Evolutionary conservation across 2,329 filamentous ascomycete species (phyloP).

Genomic region (Claviceps sp.): DNA sequence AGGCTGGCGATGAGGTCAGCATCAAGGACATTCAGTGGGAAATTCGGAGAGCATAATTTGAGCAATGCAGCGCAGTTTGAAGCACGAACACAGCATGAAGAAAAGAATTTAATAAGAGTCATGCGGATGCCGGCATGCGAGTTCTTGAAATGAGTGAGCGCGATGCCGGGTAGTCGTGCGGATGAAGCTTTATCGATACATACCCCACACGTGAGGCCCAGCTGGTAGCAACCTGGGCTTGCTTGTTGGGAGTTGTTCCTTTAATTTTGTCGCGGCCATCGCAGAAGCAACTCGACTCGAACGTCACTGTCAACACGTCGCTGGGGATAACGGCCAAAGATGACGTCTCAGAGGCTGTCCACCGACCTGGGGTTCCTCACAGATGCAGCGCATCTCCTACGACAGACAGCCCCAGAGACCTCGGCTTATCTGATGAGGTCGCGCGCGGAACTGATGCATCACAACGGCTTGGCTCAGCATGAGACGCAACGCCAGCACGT

Average conservation of each 20-base stretch:
- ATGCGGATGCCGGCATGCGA: background rate
- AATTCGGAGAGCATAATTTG: slow-evolving; percentile 52
- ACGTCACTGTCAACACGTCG: background rate
- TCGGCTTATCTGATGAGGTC: slow-evolving; percentile 47
- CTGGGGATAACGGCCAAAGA: background rate
- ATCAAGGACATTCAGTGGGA: slow-evolving; percentile 85
- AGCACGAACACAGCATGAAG: background rate
- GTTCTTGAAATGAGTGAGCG: background rate
- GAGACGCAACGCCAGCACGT: slow-evolving; percentile 39
- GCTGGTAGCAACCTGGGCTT: too few species aligned
- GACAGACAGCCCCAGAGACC: slow-evolving; percentile 36
- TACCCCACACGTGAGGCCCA: background rate
- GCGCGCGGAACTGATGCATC: slow-evolving; percentile 34
- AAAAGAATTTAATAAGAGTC: too few species aligned
- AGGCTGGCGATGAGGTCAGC: slow-evolving; percentile 79
- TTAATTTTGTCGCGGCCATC: too few species aligned
- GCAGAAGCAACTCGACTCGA: background rate
- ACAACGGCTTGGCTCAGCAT: slow-evolving; percentile 28
- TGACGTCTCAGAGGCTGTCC: slow-evolving; percentile 11
- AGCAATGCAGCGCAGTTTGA: too few species aligned
- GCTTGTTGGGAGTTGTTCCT: too few species aligned
- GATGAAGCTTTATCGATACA: background rate
- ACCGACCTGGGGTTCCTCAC: slow-evolving; percentile 32
- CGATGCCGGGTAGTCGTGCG: background rate
- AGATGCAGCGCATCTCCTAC: slow-evolving; percentile 46